These are phyloP conservation scores for Pseudofabraea citricarpa DNA, from an alignment of 2,329 filamentous ascomycete species.

Conservation along the genomic window DNA sequence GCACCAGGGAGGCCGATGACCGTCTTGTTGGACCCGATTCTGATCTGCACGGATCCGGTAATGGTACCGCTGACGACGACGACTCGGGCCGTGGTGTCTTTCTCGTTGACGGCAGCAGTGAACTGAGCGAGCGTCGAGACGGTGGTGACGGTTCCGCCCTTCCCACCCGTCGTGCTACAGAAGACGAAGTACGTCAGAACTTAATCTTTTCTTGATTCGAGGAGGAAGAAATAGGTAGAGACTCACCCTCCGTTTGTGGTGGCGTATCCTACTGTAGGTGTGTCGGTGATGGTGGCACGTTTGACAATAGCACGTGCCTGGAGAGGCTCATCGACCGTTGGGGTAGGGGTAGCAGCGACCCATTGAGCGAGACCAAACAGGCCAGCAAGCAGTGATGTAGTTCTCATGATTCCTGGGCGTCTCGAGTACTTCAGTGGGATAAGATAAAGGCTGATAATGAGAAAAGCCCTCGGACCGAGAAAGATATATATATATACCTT, in stretches of 20 bases:
- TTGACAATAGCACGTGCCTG: conserved; percentile 33
- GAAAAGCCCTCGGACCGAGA: no score
- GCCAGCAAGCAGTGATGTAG: no score
- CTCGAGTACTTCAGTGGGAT: no score
- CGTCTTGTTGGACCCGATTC: conserved; percentile 44
- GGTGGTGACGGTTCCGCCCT: conserved; percentile 46
- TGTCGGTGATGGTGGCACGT: conserved; percentile 32
- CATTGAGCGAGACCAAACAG: no score
- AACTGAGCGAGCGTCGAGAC: conserved; percentile 46
- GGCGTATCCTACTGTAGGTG: conserved; percentile 35
- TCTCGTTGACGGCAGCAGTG: conserved; percentile 35
- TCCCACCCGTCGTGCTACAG: conserved; percentile 43
- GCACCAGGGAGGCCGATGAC: conserved; percentile 35
- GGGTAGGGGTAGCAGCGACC: conserved; percentile 45
- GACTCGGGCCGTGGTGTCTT: conserved; percentile 34
- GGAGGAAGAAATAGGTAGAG: no score
- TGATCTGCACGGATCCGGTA: conserved; percentile 35
- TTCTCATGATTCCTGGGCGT: no score
- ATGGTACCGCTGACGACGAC: conserved; percentile 42
- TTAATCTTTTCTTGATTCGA: no score
- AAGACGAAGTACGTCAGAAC: no score
- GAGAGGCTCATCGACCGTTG: conserved; percentile 37
- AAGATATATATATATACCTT: no score
- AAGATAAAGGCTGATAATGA: no score
- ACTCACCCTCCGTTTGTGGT: conserved; percentile 27